Evolutionary conservation across 2,329 filamentous ascomycete species (phyloP).

Genomic region (Scedosporium apiospermum): DNA sequence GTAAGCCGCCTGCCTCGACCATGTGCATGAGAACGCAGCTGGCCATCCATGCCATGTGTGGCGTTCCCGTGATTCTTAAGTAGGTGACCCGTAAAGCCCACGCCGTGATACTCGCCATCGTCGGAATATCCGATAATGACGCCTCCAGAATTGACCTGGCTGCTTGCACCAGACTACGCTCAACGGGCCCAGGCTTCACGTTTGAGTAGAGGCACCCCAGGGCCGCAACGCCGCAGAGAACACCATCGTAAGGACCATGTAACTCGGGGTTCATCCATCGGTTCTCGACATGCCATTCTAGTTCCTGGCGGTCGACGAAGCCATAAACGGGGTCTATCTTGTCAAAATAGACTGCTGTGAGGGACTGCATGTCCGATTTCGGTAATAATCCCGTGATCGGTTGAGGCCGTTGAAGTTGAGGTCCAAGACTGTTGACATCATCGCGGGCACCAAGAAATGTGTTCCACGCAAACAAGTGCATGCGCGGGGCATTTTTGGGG

Average conservation of each 20-base stretch:
- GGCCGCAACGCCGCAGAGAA: conserved; percentile 46
- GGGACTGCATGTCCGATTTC: conserved; percentile 33
- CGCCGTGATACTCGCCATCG: conserved; percentile 29
- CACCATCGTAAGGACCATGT: conserved; percentile 30
- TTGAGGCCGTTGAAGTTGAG: conserved; percentile 16
- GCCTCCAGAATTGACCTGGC: conserved; percentile 37
- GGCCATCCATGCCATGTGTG: conserved; percentile 47
- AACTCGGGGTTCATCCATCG: conserved; percentile 23
- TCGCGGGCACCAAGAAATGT: conserved; percentile 20
- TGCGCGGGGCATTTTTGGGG: conserved; percentile 38
- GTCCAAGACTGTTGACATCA: conserved; percentile 11
- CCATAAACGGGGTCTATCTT: conserved; percentile 44
- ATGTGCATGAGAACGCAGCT: conserved; percentile 49
- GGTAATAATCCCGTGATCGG: conserved; percentile 36
- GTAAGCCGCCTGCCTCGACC: conserved; percentile 41
- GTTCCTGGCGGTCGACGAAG: conserved; percentile 28
- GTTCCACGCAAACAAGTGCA: conserved; percentile 50
- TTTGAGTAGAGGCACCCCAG: conserved; percentile 43
- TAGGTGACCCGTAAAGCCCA: conserved; percentile 46
- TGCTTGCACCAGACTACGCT: conserved; percentile 34
- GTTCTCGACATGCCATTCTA: conserved; percentile 19
- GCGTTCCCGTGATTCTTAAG: conserved; percentile 40
- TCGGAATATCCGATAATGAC: conserved; percentile 19
- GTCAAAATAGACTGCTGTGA: conserved; percentile 40
- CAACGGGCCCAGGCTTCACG: conserved; percentile 25